Evolutionary conservation across 106 monocot genomes (phyloP), one percentile per base, ranked within the genome.

Genomic region (Platanthera zijinensis): DNA sequence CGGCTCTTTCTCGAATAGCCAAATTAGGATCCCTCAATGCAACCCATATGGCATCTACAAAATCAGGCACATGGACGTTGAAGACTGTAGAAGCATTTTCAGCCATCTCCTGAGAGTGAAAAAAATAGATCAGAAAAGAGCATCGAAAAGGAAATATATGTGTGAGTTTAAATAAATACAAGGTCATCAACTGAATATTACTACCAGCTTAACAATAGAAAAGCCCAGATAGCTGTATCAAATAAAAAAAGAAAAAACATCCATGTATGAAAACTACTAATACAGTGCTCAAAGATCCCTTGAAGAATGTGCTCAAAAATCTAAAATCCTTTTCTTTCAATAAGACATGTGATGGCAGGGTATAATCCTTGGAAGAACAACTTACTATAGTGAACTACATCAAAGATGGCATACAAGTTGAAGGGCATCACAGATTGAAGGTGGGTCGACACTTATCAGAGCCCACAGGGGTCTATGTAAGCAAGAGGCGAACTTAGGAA

Each of bases 1-100:
- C 90, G 46, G 90, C 90, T 46, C 87, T 81, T 82, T 91, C 90
- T 22, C 90, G 79, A 72, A 91, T 80, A 80, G 82, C 80, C 63
- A 88, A 72, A 32, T 79, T 87, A 70, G 87, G 90, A 75, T 91
- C 90, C 68, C 90, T 83, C 75, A 91, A 78, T 61, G 99, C 94
- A 61, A 94, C 86, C 99, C 99, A 99, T 61, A 99, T 99, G 76
- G 92, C 94, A 85, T 99, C 93, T 56, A 94, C 99, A 87, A 99
- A 99, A 76, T 99, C 94, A 67, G 94, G 91, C 15, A 99, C 99
- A 48, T 94, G 90, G 70, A 99, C 94, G 80, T 99, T 99, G 79
- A 99, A 99, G 74, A 99, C 99, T n/a, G 99, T 99, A 13, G 99
- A 92, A 71, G 99, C 99, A 92, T 99, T 94, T 83, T 94, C 94